These are phyloP conservation scores for Limonium bicolor DNA, from an alignment of 148 eudicot genomes.

Conservation along the genomic window DNA sequence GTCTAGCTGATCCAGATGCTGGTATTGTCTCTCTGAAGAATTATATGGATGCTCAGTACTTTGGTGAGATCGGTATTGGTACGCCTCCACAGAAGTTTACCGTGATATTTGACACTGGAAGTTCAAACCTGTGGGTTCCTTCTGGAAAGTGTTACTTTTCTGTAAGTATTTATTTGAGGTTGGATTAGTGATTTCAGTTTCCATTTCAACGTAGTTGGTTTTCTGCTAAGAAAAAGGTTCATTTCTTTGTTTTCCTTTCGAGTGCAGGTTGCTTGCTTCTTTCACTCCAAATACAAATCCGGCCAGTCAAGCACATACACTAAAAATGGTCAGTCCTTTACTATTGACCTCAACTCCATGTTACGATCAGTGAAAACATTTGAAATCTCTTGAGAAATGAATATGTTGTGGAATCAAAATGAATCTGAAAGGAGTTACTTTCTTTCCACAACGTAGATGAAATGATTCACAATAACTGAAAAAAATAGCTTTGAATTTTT, in stretches of 20 bases:
- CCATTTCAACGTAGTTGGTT: not conserved
- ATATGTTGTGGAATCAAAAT: no score
- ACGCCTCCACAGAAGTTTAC: slow-evolving; percentile 81
- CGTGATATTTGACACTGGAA: slow-evolving; percentile 87
- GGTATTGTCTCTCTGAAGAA: slow-evolving; percentile 57
- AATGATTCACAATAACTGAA: no score
- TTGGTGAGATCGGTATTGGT: slow-evolving; percentile 86
- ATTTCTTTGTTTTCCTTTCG: not conserved
- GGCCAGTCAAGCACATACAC: slow-evolving; percentile 51
- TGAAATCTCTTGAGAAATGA: no score
- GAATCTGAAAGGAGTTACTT: no score
- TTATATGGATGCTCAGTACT: slow-evolving; percentile 81
- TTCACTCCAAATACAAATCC: slow-evolving; percentile 77
- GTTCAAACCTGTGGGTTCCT: slow-evolving; percentile 91
- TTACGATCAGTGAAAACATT: no score
- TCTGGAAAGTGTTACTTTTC: slow-evolving; percentile 75
- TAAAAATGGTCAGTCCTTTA: slow-evolving; percentile 66
- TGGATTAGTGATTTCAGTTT: not conserved
- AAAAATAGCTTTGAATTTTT: no score
- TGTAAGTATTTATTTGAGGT: slow-evolving; percentile 25
- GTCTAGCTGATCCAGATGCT: slow-evolving; percentile 20
- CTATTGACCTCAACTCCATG: no score
- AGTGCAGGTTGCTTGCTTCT: slow-evolving; percentile 62
- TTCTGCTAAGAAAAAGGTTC: no score
- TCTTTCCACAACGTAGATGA: no score